These are phyloP conservation scores for Starmerella geochares DNA, from an alignment of 805 yeast species.

Conservation along the genomic window DNA sequence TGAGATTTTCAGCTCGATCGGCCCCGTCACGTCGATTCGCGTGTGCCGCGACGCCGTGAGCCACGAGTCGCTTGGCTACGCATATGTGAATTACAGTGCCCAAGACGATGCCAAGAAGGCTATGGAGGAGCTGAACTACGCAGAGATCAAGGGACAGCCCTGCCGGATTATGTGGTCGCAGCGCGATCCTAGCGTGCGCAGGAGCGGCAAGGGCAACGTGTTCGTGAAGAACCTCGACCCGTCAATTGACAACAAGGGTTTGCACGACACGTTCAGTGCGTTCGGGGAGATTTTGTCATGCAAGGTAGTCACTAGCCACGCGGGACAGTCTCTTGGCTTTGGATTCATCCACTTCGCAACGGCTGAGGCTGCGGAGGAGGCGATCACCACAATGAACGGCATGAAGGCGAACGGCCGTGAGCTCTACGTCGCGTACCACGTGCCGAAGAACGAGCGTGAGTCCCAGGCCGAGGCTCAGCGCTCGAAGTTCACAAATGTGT, in stretches of 20 bases:
- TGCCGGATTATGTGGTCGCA: conserved; percentile 99
- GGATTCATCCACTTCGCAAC: conserved; percentile 96
- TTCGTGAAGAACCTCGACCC: conserved; percentile 98
- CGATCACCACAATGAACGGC: conserved; percentile 95
- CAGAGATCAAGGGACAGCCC: conserved; percentile 86
- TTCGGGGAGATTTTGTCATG: conserved; percentile 93
- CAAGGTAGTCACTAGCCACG: conserved; percentile 91
- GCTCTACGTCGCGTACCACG: conserved; percentile 91
- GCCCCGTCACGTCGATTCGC: conserved; percentile 92
- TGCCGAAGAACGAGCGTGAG: conserved; percentile 87
- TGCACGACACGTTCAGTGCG: conserved; percentile 94
- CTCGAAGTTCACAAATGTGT: conserved; percentile 91
- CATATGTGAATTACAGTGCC: conserved; percentile 91
- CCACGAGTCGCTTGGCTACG: conserved; percentile 94
- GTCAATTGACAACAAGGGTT: conserved; percentile 95
- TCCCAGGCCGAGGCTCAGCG: conserved; percentile 81
- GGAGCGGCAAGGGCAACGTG: conserved; percentile 90
- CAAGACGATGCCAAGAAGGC: conserved; percentile 87
- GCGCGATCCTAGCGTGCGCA: conserved; percentile 93
- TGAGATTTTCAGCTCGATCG: conserved; percentile 89
- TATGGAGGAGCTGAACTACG: conserved; percentile 88
- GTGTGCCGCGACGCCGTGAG: conserved; percentile 98
- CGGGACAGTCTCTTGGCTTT: conserved; percentile 86
- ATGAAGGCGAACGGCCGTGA: conserved; percentile 94
- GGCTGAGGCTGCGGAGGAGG: conserved; percentile 84